Evolutionary conservation across 805 yeast genomes (phyloP), one percentile per base, ranked within the genome.

Genomic region (Candida taoyuanica): DNA sequence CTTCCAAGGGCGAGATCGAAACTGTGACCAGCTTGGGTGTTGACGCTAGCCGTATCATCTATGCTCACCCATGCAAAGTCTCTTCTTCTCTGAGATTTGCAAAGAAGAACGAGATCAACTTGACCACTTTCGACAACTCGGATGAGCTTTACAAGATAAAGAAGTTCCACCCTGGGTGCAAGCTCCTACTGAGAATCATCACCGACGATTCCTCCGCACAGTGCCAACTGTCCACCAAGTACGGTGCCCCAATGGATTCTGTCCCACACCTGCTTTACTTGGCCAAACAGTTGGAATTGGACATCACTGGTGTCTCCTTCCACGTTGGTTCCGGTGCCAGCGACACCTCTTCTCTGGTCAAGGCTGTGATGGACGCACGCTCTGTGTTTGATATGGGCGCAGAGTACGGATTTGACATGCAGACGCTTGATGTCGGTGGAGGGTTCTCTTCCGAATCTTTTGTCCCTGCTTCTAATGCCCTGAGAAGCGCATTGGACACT

Each of bases 51-150:
- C 69, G 84, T 47, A 83, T 91, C 53, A 74, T 93, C 39, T 91
- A 86, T 62, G 97, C 98, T 13, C 87, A 91, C 55, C 96, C 98
- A 11, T 85, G 96, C 63, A 91, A 91, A 64, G 78, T 89, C n/a
- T 73, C 77, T 34, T 83, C 95, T 15, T 86, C 79, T 49, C 66
- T 91, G 42, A 73, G 93, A 48, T 81, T 70, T 56, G 93, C 97
- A 2, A 56, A 67, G n/a, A 59, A 64, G 15, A 50, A 59, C 19
- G 64, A 68, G 12, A 81, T 91, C 40, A 63, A 70, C 43, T 68
- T 84, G 61, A 87, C 95, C 54, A 91, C 97, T 1, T 88, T 87
- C 57, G 98, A 91, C 63, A 89, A 87, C 52, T 68, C 73, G 31
- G 93, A 85, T 52, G 98, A 91, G 65, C 68, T 91, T 50, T 65